Evolutionary conservation across 768 basidiomycete genomes (phyloP).

Genomic region (Boletus rubroflammeus): DNA sequence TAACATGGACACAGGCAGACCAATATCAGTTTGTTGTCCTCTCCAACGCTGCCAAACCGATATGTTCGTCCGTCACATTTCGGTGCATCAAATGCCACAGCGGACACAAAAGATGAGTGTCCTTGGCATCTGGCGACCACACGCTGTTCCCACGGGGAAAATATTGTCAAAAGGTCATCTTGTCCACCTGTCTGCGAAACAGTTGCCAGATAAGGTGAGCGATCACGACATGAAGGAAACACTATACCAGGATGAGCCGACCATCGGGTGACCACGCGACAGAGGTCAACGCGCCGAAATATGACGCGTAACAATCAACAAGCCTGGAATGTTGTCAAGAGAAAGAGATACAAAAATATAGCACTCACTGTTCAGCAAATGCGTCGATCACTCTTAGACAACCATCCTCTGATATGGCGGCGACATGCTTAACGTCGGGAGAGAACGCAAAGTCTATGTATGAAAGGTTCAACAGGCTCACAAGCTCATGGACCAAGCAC

Average conservation of each 20-base stretch:
- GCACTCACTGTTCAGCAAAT: constrained; percentile 72
- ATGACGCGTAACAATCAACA: constrained; percentile 91
- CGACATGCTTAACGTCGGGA: constrained; percentile 88
- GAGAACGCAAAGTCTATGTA: constrained; percentile 83
- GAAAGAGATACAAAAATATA: neutral
- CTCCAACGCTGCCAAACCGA: constrained; percentile 93
- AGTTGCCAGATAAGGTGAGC: constrained; percentile 1
- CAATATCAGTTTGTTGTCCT: constrained; percentile 92
- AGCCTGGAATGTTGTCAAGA: constrained; percentile 46
- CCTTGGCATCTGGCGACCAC: constrained; percentile 96
- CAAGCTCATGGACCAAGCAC: constrained; percentile 17
- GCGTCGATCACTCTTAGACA: constrained; percentile 88
- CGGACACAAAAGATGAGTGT: constrained; percentile 90
- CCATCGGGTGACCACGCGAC: constrained; percentile 96
- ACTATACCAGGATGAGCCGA: constrained; percentile 75
- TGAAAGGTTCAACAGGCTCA: neutral
- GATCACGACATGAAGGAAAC: neutral
- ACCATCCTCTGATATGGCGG: constrained; percentile 90
- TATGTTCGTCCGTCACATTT: constrained; percentile 88
- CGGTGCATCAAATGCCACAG: constrained; percentile 86
- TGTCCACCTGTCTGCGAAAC: constrained; percentile 82
- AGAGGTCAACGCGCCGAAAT: constrained; percentile 88
- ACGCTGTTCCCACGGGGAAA: constrained; percentile 91
- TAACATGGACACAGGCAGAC: constrained; percentile 40
- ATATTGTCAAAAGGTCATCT: constrained; percentile 93